Conservation (phyloP, 1,284 basidiomycete genomes). For the Apiotrichum laibachii region DNA sequence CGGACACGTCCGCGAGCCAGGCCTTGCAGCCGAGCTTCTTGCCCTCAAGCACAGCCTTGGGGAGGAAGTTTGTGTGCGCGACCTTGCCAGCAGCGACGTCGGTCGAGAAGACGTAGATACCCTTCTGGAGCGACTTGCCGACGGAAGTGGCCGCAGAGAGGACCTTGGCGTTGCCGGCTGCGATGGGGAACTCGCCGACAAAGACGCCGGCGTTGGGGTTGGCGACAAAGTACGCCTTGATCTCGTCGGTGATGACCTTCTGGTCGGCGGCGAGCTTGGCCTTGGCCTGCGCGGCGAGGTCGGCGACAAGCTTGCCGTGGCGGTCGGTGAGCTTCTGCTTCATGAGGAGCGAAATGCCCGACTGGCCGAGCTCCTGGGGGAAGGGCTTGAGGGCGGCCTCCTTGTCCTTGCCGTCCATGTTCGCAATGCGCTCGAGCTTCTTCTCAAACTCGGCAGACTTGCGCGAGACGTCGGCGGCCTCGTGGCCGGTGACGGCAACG, state of each 20-base stretch:
- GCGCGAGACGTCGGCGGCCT: conserved; percentile 77
- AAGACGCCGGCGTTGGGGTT: conserved; percentile 68
- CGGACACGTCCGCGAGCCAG: conserved; percentile 76
- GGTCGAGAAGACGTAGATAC: conserved; percentile 82
- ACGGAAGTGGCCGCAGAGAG: conserved; percentile 65
- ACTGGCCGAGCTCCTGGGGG: conserved; percentile 81
- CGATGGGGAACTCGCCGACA: conserved; percentile 63
- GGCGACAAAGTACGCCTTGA: conserved; percentile 71
- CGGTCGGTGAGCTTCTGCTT: conserved; percentile 79
- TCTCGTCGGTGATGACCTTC: conserved; percentile 70
- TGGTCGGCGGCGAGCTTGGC: conserved; percentile 73
- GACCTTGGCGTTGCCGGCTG: conserved; percentile 69
- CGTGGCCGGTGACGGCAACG: conserved; percentile 89
- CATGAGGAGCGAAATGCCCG: conserved; percentile 80
- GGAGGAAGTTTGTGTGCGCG: conserved; percentile 82
- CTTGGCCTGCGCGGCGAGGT: conserved; percentile 80
- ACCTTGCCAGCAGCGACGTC: conserved; percentile 71
- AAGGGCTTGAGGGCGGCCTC: conserved; percentile 81
- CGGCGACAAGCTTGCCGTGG: conserved; percentile 69
- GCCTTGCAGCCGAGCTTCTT: conserved; percentile 70
- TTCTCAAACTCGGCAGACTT: conserved; percentile 65
- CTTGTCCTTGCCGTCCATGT: conserved; percentile 71
- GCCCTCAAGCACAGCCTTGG: conserved; percentile 58
- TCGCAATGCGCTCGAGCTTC: conserved; percentile 66
- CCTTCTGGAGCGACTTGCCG: conserved; percentile 71